A percentile compares a stretch with the other conserved stretches of the same genome.
These are phyloP conservation scores for Chalciporus piperatus DNA, from an alignment of 768 basidiomycete genomes.

Conservation along the genomic window DNA sequence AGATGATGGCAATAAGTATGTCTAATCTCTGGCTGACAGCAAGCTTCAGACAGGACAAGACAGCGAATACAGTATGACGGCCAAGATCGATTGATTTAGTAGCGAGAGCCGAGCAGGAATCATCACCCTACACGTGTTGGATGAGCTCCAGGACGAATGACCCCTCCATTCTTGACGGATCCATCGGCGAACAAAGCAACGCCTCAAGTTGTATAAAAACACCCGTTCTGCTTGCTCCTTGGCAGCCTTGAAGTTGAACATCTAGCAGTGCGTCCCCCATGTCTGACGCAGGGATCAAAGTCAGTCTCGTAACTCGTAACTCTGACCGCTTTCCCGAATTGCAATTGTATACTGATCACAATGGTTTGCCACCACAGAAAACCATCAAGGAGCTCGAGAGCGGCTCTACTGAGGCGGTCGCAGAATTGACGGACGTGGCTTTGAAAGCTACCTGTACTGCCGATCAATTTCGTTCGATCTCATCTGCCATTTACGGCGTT, in stretches of 20 bases:
- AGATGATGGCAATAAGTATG: too few relatives aligned
- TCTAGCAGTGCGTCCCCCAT: too few relatives aligned
- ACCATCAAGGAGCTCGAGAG: slow-evolving; percentile 18
- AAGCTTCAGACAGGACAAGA: too few relatives aligned
- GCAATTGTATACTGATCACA: neutral
- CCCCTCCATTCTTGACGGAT: neutral
- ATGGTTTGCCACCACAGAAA: slow-evolving; percentile 8
- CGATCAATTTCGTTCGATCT: slow-evolving; percentile 16
- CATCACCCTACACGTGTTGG: neutral
- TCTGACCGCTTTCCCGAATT: neutral
- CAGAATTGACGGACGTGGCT: slow-evolving; percentile 19
- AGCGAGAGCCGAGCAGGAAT: too few relatives aligned
- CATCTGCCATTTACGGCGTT: slow-evolving; percentile 18
- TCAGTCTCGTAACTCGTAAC: neutral
- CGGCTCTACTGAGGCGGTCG: slow-evolving; percentile 21
- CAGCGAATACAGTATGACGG: too few relatives aligned
- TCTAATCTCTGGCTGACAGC: too few relatives aligned
- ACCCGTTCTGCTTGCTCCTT: too few relatives aligned
- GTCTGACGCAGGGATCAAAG: slow-evolving; percentile 18
- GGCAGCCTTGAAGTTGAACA: too few relatives aligned
- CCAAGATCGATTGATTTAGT: too few relatives aligned
- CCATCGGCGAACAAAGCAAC: too few relatives aligned
- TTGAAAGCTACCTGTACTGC: slow-evolving; percentile 15
- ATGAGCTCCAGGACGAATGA: too few relatives aligned
- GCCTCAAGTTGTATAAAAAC: too few relatives aligned